phyloP scores from a whole-genome alignment of 2,329 filamentous ascomycete genomes.

The Diaporthe vexans region DNA sequence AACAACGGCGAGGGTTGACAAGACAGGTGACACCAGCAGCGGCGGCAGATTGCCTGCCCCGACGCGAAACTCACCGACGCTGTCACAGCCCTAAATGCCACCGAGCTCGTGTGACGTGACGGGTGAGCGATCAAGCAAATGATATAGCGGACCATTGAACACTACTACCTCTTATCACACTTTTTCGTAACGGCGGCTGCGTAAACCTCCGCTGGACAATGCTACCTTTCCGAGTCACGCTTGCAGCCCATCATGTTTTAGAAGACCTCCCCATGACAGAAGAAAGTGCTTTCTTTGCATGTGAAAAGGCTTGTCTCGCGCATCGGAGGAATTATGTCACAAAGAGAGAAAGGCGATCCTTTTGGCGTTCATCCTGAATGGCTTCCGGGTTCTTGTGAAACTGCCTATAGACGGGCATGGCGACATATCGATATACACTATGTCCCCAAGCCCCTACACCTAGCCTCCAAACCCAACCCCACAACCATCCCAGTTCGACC shows the following conservation, averaged over 20 bases:
- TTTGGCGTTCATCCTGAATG: conserved; percentile 16
- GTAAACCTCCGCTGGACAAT: neutral
- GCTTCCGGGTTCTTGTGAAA: conserved; percentile 19
- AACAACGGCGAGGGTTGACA: neutral
- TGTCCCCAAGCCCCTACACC: neutral
- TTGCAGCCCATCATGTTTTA: conserved; percentile 1
- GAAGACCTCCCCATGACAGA: neutral
- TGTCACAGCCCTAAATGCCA: conserved; percentile 1
- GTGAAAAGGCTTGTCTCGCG: neutral
- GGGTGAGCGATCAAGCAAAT: neutral
- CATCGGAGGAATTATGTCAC: neutral
- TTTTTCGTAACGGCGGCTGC: neutral
- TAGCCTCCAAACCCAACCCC: conserved; percentile 7
- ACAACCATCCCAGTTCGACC: neutral
- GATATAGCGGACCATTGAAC: neutral
- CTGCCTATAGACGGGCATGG: conserved; percentile 17
- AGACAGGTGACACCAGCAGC: too few species aligned
- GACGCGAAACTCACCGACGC: conserved; percentile 15
- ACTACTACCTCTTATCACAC: neutral
- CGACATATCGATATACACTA: conserved; percentile 12
- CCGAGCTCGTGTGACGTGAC: neutral
- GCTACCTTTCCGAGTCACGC: conserved; percentile 9
- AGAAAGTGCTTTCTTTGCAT: neutral
- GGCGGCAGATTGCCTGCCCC: neutral
- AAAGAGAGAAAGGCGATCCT: conserved; percentile 8